These are phyloP conservation scores for Zizania palustris DNA, from an alignment of 202 grass and related monocot genomes.

Conservation along the genomic window DNA sequence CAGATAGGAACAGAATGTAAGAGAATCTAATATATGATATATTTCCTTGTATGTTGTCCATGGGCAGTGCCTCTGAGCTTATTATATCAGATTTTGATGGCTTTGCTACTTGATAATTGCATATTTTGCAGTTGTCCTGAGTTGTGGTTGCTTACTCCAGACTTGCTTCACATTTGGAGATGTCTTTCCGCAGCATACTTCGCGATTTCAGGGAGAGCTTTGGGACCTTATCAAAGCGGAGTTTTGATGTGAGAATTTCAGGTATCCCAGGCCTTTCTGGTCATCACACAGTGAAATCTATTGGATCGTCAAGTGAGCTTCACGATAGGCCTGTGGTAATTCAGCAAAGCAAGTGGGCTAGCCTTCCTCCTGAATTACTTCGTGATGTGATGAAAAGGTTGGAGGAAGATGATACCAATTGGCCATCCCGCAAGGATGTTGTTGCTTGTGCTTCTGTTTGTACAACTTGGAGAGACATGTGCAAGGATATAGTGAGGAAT, in stretches of 20 bases:
- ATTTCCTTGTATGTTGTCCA: neutral
- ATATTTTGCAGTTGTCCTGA: neutral
- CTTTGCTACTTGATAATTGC: constrained; percentile 7
- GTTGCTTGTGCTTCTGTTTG: constrained; percentile 88
- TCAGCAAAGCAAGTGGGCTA: constrained; percentile 68
- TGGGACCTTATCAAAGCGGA: constrained; percentile 68
- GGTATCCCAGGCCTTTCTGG: constrained; percentile 43
- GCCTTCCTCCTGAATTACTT: constrained; percentile 92
- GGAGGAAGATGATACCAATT: constrained; percentile 83
- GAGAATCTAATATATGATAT: constrained; percentile 3
- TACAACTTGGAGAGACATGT: constrained; percentile 80
- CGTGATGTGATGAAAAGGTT: constrained; percentile 81
- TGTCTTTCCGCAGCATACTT: constrained; percentile 79
- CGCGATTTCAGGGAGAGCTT: constrained; percentile 80
- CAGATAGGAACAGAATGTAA: constrained; percentile 10
- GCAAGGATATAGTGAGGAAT: constrained; percentile 86
- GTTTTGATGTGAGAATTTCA: constrained; percentile 76
- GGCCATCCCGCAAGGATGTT: constrained; percentile 84
- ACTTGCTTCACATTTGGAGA: constrained; percentile 26
- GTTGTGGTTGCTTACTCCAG: neutral
- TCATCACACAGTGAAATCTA: constrained; percentile 59
- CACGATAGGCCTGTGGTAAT: constrained; percentile 43
- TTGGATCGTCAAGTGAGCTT: constrained; percentile 53
- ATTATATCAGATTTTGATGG: constrained; percentile 27
- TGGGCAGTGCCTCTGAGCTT: neutral